Evolutionary conservation across 2,329 filamentous ascomycete genomes (phyloP).

Genomic region (Monilinia fructicola): DNA sequence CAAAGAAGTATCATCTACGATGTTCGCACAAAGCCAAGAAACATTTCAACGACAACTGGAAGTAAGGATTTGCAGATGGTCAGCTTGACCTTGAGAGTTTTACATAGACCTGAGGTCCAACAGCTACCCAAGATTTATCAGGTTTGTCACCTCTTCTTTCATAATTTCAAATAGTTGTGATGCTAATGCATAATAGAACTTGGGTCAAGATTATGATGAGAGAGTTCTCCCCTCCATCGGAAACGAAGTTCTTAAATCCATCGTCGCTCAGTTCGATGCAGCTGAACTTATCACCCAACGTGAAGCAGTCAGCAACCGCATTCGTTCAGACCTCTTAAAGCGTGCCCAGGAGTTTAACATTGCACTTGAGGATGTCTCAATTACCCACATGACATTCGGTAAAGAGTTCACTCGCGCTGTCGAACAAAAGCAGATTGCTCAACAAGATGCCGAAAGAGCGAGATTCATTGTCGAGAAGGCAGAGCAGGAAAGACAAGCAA

Average conservation of each 20-base stretch:
- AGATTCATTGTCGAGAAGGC: conserved; percentile 98
- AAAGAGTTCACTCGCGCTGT: conserved; percentile 98
- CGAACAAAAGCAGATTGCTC: conserved; percentile 99
- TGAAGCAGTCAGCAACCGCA: conserved; percentile 93
- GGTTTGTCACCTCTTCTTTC: conserved; percentile 53
- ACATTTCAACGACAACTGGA: conserved; percentile 95
- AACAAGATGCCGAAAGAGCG: conserved; percentile 96
- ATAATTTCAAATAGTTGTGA: background rate
- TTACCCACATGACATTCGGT: conserved; percentile 99
- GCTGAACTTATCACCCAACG: conserved; percentile 98
- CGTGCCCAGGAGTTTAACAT: conserved; percentile 98
- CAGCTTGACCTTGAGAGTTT: conserved; percentile 90
- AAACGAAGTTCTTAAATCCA: conserved; percentile 98
- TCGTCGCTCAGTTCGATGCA: conserved; percentile 98
- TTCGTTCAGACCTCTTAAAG: conserved; percentile 86
- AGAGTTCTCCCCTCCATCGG: conserved; percentile 96
- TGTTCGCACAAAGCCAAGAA: conserved; percentile 94
- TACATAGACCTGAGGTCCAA: conserved; percentile 92
- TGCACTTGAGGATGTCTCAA: conserved; percentile 95
- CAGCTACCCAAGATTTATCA: conserved; percentile 97
- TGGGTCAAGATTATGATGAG: conserved; percentile 98
- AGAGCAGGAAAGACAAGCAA: conserved; percentile 97
- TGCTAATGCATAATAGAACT: conserved; percentile 60
- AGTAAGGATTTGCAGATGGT: conserved; percentile 99
- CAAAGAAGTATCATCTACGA: conserved; percentile 95